Base-by-base conservation (phyloP, 2,329 filamentous ascomycete species). In the Claviceps cyperi region DNA sequence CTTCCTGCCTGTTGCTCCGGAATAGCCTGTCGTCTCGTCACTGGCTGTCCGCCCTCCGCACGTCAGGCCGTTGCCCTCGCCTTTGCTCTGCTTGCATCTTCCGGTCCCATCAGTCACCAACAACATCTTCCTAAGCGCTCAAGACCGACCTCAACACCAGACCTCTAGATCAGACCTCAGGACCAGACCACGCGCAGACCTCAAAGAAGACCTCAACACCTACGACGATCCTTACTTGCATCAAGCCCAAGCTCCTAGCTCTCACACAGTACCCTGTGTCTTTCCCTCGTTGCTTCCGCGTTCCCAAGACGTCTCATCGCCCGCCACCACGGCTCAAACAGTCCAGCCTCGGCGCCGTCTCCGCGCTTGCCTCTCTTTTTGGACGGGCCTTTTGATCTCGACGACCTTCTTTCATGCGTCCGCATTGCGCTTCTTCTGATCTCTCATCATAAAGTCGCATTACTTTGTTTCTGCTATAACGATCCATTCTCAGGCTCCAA, bases 311-410 rank as follows among this genome's bases (percentile, higher is more conserved):
- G 40, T 38, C 19, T 19, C 28, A 39, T 28, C 4, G 21, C 39
- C 39, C 32, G 50, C 46, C 47, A 28, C 15, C 6, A 19, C 24
- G 4, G 35, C 5, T 19, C 22, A 45, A 44, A 44, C 5, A 44
- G 41, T 35, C 17, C 46, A 51, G 37, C 48, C 22, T 24, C 21
- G 13, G n/a, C 17, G 43, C 47, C 21, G 15, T n/a, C 15, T 41
- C 28, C 17, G 50, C 47, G 50, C 50, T 43, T 51, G 43, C 50
- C 47, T 22, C 50, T 49, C 43, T 36, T 32, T 49, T 35, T 21
- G 24, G 7, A 35, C 40, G 37, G 36, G n/a, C 24, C 5, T n/a
- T 37, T 46, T 14, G 8, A 37, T 51, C 37, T 36, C 43, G 19
- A 49, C 47, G 11, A 49, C 50, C 47, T 49, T 49, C 47, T 43